Evolutionary conservation across 1,139 yeast species (phyloP).

Genomic region (Taphrina sp.): DNA sequence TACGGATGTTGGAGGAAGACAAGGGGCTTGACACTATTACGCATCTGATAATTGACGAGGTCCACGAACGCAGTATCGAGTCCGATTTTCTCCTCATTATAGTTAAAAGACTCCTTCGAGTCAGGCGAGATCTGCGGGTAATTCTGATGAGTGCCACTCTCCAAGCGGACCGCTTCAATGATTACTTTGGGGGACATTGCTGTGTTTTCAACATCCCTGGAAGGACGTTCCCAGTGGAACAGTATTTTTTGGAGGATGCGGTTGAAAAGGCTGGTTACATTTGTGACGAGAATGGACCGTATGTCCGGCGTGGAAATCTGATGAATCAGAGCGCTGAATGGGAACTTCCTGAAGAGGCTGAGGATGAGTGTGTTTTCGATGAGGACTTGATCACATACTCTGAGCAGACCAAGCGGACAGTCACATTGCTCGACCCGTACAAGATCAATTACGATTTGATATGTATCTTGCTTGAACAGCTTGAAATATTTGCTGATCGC

Average conservation of each 20-base stretch:
- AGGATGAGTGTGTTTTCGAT: constrained; percentile 16
- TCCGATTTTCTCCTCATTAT: constrained; percentile 71
- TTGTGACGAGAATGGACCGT: constrained; percentile 25
- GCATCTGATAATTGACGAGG: constrained; percentile 75
- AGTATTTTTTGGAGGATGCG: constrained; percentile 50
- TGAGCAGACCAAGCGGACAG: constrained; percentile 18
- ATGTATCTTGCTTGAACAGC: constrained; percentile 26
- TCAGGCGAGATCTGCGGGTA: constrained; percentile 51
- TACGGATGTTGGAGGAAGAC: constrained; percentile 56
- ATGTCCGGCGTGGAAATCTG: constrained; percentile 14
- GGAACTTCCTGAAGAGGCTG: constrained; percentile 27
- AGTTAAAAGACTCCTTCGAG: constrained; percentile 53
- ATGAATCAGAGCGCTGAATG: constrained; percentile 3
- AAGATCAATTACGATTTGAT: constrained; percentile 34
- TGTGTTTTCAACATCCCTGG: constrained; percentile 73
- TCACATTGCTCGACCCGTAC: constrained; percentile 31
- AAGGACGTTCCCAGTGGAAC: constrained; percentile 73
- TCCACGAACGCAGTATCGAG: constrained; percentile 80
- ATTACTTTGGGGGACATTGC: constrained; percentile 52
- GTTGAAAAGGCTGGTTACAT: constrained; percentile 30
- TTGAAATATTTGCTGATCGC: constrained; percentile 42
- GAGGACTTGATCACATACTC: constrained; percentile 22
- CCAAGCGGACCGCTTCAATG: constrained; percentile 57
- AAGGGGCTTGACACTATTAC: constrained; percentile 56
- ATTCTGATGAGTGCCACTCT: constrained; percentile 84